Base-by-base conservation (phyloP, 2,329 filamentous ascomycete species). In the Decorospora gaudefroyi region DNA sequence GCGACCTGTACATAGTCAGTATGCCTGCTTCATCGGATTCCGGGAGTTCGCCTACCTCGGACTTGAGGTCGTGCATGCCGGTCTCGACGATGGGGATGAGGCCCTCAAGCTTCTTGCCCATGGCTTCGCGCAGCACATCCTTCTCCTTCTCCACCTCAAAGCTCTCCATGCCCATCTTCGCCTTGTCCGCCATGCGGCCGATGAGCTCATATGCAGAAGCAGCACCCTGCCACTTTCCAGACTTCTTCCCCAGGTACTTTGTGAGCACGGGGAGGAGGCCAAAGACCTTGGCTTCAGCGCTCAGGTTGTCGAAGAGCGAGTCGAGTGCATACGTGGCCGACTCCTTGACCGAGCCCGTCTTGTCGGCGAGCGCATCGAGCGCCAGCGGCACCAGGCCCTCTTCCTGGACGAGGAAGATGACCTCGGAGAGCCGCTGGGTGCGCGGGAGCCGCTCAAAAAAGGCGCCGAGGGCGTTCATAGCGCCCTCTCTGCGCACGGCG, bases 151-250 rank as follows among this genome's bases (percentile, higher is more conserved):
- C 89, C 68, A 93, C 85, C 67, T 96, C 90, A 71, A 87, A 86
- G 64, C 83, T 88, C 47, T 88, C 90, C 51, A 88, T 82, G 42
- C 86, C 85, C 70, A 95, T 84, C 78, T 95, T 87, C 27, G 92
- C 88, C 78, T 95, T 96, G 68, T 95, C 88, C 33, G 93, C 93
- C 86, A 97, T 95, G 72, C 85, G 89, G 68, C 93, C 90, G 46
- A 99, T 76, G 53, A 97, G 72, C 70, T 87, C 84, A 67, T 87
- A 86, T 31, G 89, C 93, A 49, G 87, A 91, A 39, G 96, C 88
- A 11, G 88, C 89, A 49, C 93, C 93, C 74, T 99, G 93, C 93
- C 93, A 99, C 75, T 99, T 99, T 56, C 89, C 91, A 11, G 90
- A 87, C 65, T 83, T 84, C 74, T 90, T 95, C 66, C 78, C 78